Evolutionary conservation across 2,329 filamentous ascomycete species (phyloP).

Genomic region (Colletotrichum sansevieriae): DNA sequence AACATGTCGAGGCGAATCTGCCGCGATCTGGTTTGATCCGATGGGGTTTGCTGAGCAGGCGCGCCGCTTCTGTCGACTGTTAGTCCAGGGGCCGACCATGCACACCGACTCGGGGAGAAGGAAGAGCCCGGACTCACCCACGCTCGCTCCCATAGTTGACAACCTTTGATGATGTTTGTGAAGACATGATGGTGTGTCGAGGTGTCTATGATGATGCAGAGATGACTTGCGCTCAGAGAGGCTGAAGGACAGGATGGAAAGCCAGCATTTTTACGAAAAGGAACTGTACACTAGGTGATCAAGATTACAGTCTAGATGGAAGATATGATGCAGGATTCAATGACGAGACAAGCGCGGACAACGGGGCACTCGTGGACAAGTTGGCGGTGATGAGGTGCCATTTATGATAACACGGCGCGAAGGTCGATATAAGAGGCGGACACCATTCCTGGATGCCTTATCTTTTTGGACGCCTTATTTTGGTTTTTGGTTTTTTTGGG

Average conservation of each 20-base stretch:
- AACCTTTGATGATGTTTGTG: slow-evolving; percentile 14
- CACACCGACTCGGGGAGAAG: no score
- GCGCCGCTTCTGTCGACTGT: not conserved
- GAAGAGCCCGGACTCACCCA: not conserved
- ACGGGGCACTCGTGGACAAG: not conserved
- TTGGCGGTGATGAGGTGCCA: not conserved
- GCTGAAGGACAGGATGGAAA: not conserved
- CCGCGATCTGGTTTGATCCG: slow-evolving; percentile 1
- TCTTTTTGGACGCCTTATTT: not conserved
- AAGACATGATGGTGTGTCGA: not conserved
- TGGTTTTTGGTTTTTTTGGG: not conserved
- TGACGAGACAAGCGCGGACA: not conserved
- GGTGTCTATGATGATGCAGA: not conserved
- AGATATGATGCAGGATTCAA: not conserved
- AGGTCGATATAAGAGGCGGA: not conserved
- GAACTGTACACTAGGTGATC: not conserved
- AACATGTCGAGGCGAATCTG: slow-evolving; percentile 7
- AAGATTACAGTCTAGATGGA: not conserved
- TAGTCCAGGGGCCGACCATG: not conserved
- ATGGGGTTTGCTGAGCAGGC: not conserved
- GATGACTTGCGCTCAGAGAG: not conserved
- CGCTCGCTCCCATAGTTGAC: not conserved
- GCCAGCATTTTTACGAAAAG: not conserved
- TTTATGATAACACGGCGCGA: not conserved
- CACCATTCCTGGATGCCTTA: not conserved